Evolutionary conservation across 176 grass and related monocot genomes (phyloP).

Genomic region (Hyparrhenia diplandra): DNA sequence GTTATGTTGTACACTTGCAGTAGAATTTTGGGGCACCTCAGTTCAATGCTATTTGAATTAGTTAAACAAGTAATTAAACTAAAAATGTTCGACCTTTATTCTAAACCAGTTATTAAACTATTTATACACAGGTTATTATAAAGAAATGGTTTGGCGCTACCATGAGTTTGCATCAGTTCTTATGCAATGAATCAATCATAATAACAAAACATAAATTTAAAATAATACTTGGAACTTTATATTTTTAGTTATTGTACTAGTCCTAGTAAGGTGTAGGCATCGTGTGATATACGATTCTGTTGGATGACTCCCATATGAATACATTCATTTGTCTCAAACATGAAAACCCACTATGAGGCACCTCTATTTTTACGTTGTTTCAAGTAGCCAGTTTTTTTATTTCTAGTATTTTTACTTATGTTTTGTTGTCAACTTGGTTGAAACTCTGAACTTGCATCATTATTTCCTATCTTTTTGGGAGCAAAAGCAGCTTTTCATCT

Average conservation of each 20-base stretch:
- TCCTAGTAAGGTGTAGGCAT: background rate
- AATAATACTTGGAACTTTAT: background rate
- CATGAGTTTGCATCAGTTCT: constrained; percentile 4
- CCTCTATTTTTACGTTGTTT: background rate
- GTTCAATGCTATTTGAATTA: background rate
- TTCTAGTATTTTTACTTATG: background rate
- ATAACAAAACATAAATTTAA: background rate
- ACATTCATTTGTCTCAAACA: background rate
- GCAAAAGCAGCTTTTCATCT: constrained; percentile 6
- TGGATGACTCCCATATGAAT: background rate
- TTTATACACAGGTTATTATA: background rate
- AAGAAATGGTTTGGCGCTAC: background rate
- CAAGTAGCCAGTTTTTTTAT: constrained; percentile 5
- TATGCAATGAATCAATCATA: background rate
- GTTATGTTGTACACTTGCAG: background rate
- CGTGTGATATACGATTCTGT: constrained; percentile 1
- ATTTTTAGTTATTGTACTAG: constrained; percentile 11
- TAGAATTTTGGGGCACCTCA: background rate
- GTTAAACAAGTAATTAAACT: background rate
- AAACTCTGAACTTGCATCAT: background rate
- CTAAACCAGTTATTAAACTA: constrained; percentile 2
- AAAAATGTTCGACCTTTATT: background rate
- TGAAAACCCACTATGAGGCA: background rate
- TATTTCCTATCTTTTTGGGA: background rate
- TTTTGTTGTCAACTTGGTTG: constrained; percentile 2